Conservation (phyloP, 306 rosid genomes). For the Inga oerstediana region DNA sequence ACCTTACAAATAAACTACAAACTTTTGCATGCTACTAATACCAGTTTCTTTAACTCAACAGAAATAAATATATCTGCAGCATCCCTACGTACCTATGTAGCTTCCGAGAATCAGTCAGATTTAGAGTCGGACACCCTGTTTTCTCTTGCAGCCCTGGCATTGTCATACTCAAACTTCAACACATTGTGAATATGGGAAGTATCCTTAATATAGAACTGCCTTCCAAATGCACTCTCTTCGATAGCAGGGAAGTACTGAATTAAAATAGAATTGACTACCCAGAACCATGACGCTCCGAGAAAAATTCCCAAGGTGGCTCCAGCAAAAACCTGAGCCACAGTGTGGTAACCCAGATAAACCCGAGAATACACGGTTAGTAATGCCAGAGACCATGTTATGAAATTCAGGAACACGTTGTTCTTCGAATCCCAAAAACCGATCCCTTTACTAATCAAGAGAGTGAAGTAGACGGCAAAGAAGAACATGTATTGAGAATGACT, state of each 20-base stretch:
- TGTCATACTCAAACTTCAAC: constrained; percentile 90
- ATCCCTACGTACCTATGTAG: constrained; percentile 22
- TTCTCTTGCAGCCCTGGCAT: constrained; percentile 69
- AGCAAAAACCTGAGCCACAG: constrained; percentile 80
- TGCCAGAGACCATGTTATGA: constrained; percentile 63
- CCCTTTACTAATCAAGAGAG: constrained; percentile 51
- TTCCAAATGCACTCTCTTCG: constrained; percentile 81
- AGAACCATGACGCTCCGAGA: constrained; percentile 79
- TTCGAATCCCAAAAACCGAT: constrained; percentile 43
- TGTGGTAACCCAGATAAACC: constrained; percentile 91
- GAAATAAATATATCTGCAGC: background rate
- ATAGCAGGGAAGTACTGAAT: constrained; percentile 54
- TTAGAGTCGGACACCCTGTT: constrained; percentile 40
- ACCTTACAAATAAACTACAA: background rate
- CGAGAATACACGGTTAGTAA: constrained; percentile 69
- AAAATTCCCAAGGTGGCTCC: constrained; percentile 71
- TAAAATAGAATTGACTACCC: constrained; percentile 67
- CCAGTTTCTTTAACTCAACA: background rate
- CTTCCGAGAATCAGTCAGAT: constrained; percentile 37
- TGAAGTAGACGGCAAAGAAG: constrained; percentile 72
- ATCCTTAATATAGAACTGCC: constrained; percentile 72
- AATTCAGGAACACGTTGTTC: constrained; percentile 37
- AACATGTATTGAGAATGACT: constrained; percentile 95
- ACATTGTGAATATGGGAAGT: constrained; percentile 83
- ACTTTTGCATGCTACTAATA: background rate